Conservation (phyloP, 768 basidiomycete species). For the Phlebiopsis flavidoalba region DNA sequence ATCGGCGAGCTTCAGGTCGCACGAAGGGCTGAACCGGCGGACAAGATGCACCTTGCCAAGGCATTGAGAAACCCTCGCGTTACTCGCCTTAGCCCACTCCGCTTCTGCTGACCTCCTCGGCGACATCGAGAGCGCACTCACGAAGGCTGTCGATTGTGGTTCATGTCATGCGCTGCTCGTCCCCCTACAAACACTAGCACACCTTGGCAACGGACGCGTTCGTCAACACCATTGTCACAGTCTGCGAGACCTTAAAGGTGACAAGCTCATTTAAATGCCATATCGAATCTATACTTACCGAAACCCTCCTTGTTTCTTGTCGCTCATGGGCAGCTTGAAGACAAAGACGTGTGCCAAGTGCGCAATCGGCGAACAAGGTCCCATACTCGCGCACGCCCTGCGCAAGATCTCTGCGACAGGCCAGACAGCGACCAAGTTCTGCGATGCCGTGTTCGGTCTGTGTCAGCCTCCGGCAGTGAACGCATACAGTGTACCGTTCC, state of each 20-base stretch:
- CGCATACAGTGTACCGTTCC: conserved; percentile 39
- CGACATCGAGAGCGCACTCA: conserved; percentile 1
- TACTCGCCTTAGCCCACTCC: not conserved
- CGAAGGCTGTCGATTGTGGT: conserved; percentile 7
- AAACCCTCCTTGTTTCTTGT: not conserved
- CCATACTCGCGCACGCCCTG: conserved; percentile 53
- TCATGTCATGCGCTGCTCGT: conserved; percentile 8
- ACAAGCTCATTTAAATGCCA: not conserved
- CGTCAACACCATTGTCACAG: conserved; percentile 2
- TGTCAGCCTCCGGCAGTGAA: conserved; percentile 46
- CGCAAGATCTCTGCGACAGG: conserved; percentile 42
- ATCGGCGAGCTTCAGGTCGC: not conserved
- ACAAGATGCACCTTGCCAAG: not conserved
- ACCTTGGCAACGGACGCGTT: conserved; percentile 9
- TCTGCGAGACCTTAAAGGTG: conserved; percentile 6
- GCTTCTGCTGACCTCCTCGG: not conserved
- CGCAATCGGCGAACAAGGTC: conserved; percentile 43
- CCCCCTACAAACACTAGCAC: conserved; percentile 9
- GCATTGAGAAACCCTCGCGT: not conserved
- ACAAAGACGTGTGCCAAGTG: conserved; percentile 57
- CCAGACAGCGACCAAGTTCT: conserved; percentile 48
- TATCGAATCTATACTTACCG: not conserved
- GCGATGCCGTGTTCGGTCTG: conserved; percentile 48
- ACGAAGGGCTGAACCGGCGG: not conserved
- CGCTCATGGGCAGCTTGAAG: conserved; percentile 31